These are phyloP conservation scores for Mycena sp. DNA, from an alignment of 1,284 basidiomycete genomes.

Conservation along the genomic window DNA sequence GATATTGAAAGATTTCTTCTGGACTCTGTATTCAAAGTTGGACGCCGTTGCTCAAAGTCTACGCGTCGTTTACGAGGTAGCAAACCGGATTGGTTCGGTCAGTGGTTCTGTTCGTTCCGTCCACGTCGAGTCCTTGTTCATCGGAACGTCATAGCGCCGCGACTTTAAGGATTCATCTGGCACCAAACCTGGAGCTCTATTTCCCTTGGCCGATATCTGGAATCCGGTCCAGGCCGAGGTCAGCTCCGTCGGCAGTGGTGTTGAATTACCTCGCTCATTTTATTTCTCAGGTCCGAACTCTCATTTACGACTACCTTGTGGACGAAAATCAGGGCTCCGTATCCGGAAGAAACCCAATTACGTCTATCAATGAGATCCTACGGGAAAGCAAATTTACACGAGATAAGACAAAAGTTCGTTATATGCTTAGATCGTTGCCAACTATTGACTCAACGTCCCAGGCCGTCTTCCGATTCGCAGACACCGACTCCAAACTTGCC, in stretches of 20 bases:
- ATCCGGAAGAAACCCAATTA: slow-evolving; percentile 85
- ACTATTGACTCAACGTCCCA: slow-evolving; percentile 41
- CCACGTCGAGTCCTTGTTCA: neutral
- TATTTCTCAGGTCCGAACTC: slow-evolving; percentile 71
- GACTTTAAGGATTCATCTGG: slow-evolving; percentile 89
- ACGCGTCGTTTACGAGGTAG: slow-evolving; percentile 91
- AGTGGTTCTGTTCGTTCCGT: slow-evolving; percentile 41
- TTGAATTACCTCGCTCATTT: slow-evolving; percentile 21
- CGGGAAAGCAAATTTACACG: slow-evolving; percentile 83
- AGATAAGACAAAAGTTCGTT: slow-evolving; percentile 79
- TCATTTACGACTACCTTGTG: slow-evolving; percentile 93
- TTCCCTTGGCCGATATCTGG: slow-evolving; percentile 93
- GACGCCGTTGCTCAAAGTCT: slow-evolving; percentile 96
- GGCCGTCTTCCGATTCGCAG: slow-evolving; percentile 91
- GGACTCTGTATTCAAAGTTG: slow-evolving; percentile 97
- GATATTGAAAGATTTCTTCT: slow-evolving; percentile 93
- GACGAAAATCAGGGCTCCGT: slow-evolving; percentile 86
- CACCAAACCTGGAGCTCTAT: slow-evolving; percentile 74
- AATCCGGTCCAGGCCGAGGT: slow-evolving; percentile 91
- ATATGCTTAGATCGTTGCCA: neutral
- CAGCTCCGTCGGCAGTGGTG: slow-evolving; percentile 18
- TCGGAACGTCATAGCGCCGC: slow-evolving; percentile 64
- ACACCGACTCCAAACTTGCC: slow-evolving; percentile 82
- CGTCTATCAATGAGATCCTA: slow-evolving; percentile 94
- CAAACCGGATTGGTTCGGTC: slow-evolving; percentile 88